Conservation (phyloP, 176 grass and related monocot genomes). For the Neostapfia colusana region DNA sequence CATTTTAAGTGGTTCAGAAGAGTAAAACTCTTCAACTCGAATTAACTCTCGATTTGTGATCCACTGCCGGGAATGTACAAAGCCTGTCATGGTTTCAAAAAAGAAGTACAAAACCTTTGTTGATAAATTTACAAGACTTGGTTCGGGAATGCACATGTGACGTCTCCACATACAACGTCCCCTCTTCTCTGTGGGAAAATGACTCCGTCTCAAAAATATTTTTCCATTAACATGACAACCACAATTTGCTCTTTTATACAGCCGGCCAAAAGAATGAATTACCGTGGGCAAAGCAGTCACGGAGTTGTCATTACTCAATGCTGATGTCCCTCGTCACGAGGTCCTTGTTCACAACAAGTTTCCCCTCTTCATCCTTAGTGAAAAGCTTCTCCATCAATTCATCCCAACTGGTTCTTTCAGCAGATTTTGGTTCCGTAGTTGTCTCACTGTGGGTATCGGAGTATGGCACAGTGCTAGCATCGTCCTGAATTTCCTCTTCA, state of each 20-base stretch:
- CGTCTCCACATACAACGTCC: background rate
- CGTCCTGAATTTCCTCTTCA: slow-evolving; percentile 44
- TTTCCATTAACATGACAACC: slow-evolving; percentile 2
- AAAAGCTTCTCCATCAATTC: slow-evolving; percentile 75
- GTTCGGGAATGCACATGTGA: slow-evolving; percentile 19
- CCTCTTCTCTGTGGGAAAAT: slow-evolving; percentile 26
- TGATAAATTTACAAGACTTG: slow-evolving; percentile 19
- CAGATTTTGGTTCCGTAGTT: slow-evolving; percentile 27
- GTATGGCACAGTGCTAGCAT: background rate
- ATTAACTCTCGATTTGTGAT: background rate
- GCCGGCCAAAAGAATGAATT: slow-evolving; percentile 23
- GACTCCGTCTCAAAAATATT: background rate
- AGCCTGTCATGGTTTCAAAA: background rate
- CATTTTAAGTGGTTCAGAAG: background rate
- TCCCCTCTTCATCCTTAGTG: slow-evolving; percentile 62
- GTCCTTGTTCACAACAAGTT: slow-evolving; percentile 75
- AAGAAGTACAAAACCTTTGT: slow-evolving; percentile 1
- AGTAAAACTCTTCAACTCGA: background rate
- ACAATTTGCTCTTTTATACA: slow-evolving; percentile 34
- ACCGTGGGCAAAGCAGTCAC: background rate
- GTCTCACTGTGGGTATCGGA: slow-evolving; percentile 26
- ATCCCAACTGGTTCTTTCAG: slow-evolving; percentile 75
- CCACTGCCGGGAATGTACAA: background rate
- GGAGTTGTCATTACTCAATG: slow-evolving; percentile 21
- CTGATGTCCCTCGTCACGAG: slow-evolving; percentile 58